Percentiles rank a stretch among this genome's conserved stretches.
phyloP scores from a whole-genome alignment of 192 early-diverging fungal species.

The Backusella luteola region DNA sequence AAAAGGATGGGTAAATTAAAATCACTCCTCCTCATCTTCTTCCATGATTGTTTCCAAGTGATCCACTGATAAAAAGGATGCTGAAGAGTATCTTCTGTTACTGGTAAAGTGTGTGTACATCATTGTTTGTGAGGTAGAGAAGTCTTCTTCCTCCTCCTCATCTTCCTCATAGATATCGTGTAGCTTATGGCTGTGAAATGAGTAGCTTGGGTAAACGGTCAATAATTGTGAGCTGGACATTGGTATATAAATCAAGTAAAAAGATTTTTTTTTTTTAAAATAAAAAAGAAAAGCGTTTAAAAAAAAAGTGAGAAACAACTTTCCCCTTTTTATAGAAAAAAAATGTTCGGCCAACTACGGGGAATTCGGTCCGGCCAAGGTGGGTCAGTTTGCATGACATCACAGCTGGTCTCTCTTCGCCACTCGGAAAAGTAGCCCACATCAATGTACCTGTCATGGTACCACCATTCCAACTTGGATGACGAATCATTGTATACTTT shows the following conservation, averaged over 20 bases:
- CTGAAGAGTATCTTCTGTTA: conserved; percentile 5
- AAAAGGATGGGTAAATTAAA: background rate
- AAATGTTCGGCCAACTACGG: background rate
- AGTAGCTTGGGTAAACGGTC: background rate
- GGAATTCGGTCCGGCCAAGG: background rate
- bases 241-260: background rate
- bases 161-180: conserved; percentile 6
- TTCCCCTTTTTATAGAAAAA: background rate
- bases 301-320: background rate
- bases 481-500: background rate
- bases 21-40: background rate
- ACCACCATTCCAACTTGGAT: background rate
- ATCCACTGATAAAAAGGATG: background rate
- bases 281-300: background rate
- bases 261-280: background rate
- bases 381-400: background rate
- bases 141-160: background rate
- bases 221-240: conserved; percentile 1
- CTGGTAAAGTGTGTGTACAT: background rate
- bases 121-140: background rate
- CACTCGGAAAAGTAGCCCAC: background rate
- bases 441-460: conserved; percentile 4
- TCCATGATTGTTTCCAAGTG: background rate
- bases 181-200: background rate
- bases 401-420: background rate